Conservation (phyloP, 2,329 filamentous ascomycete species). For the Xylariaceae sp. region DNA sequence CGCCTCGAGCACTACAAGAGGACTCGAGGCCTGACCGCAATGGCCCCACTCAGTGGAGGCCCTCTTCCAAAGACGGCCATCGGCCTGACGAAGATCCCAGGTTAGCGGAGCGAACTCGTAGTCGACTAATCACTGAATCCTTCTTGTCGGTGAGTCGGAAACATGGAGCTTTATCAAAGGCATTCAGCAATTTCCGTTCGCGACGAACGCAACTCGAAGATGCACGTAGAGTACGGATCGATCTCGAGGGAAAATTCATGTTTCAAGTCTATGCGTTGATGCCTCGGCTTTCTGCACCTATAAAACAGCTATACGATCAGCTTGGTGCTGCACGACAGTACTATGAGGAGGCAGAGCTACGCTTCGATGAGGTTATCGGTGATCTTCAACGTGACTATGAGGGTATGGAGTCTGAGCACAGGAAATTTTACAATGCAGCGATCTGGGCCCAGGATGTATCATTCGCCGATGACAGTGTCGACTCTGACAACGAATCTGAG, state of each 20-base stretch:
- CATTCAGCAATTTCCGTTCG: conserved; percentile 20
- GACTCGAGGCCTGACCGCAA: no score
- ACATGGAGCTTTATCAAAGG: conserved; percentile 18
- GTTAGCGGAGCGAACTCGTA: not conserved
- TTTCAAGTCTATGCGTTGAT: no score
- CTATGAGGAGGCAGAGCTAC: conserved; percentile 27
- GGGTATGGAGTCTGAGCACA: conserved; percentile 24
- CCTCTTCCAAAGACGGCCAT: no score
- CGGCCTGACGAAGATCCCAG: no score
- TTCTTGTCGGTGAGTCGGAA: conserved; percentile 18
- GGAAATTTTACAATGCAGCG: conserved; percentile 25
- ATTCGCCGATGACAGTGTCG: conserved; percentile 12
- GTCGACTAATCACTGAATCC: conserved; percentile 19
- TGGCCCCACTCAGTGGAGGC: no score
- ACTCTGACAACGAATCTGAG: conserved; percentile 16
- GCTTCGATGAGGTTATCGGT: conserved; percentile 28
- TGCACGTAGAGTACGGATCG: conserved; percentile 23
- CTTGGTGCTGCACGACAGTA: conserved; percentile 21
- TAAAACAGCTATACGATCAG: conserved; percentile 24
- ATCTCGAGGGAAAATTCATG: conserved; percentile 28
- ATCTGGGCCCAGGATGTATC: conserved; percentile 14
- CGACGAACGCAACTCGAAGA: conserved; percentile 21
- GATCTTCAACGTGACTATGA: conserved; percentile 25
- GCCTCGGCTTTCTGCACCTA: conserved; percentile 17
- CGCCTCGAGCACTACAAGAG: no score